phyloP scores from a whole-genome alignment of 257 asterid species.

The Eucommia ulmoides region DNA sequence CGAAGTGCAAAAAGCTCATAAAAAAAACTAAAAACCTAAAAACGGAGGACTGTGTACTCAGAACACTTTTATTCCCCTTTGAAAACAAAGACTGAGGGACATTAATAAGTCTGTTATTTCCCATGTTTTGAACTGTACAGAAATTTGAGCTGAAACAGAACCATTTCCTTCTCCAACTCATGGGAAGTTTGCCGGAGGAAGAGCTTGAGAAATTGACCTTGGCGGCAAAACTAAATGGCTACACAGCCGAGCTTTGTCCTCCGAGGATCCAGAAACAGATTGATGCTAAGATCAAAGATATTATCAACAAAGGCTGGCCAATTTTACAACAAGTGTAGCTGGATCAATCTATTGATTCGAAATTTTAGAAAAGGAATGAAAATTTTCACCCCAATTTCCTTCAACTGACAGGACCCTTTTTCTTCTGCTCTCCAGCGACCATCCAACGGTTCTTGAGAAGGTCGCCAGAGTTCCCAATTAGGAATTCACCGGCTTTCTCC shows the following conservation, averaged over 20 bases:
- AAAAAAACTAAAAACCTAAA: too few relatives aligned
- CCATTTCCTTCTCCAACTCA: conserved; percentile 79
- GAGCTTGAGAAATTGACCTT: conserved; percentile 72
- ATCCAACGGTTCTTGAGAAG: too few relatives aligned
- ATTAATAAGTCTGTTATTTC: conserved; percentile 5
- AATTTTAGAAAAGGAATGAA: background rate
- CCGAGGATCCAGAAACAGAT: conserved; percentile 51
- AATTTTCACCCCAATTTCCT: background rate
- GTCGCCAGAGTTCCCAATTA: too few relatives aligned
- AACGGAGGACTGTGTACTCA: too few relatives aligned
- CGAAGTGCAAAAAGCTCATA: too few relatives aligned
- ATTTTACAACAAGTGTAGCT: conserved; percentile 56
- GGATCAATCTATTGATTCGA: conserved; percentile 5
- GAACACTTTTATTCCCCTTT: too few relatives aligned
- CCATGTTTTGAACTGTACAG: conserved; percentile 22
- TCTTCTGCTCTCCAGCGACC: too few relatives aligned
- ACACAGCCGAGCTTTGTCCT: conserved; percentile 93
- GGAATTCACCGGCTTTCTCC: too few relatives aligned
- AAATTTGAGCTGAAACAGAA: conserved; percentile 91
- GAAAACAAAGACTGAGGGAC: too few relatives aligned
- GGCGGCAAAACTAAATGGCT: conserved; percentile 80
- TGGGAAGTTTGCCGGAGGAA: conserved; percentile 79
- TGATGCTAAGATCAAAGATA: conserved; percentile 62
- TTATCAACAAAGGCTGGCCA: conserved; percentile 86
- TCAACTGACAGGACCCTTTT: background rate